Conservation (phyloP, 768 basidiomycete genomes). For the Rhodotorula paludigena region DNA sequence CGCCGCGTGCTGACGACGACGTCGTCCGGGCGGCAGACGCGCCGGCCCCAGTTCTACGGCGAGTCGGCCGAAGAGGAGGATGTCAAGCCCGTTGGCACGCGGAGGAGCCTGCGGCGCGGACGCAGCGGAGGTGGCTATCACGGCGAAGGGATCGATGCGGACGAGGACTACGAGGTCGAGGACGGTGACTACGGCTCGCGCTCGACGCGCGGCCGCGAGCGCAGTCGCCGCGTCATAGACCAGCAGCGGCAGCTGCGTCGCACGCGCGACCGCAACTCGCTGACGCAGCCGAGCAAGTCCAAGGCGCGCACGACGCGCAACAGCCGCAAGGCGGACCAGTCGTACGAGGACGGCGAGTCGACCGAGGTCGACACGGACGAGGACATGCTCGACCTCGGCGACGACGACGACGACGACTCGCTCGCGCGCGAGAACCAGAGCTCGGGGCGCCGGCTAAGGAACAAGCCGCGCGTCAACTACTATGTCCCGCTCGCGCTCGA, state of each 20-base stretch:
- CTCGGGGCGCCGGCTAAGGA: slow-evolving; percentile 12
- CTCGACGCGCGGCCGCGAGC: background rate
- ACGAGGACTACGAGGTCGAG: slow-evolving; percentile 1
- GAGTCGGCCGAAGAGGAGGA: slow-evolving; percentile 18
- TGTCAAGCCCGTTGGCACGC: background rate
- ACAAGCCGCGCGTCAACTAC: slow-evolving; percentile 39
- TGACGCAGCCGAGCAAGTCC: background rate
- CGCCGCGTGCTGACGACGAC: slow-evolving; percentile 14
- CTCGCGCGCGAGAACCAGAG: slow-evolving; percentile 7
- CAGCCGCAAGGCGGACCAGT: slow-evolving; percentile 8
- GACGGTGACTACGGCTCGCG: slow-evolving; percentile 11
- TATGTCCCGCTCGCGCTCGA: slow-evolving; percentile 24
- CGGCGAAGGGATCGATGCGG: slow-evolving; percentile 25
- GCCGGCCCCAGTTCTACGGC: slow-evolving; percentile 16
- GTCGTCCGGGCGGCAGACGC: slow-evolving; percentile 14
- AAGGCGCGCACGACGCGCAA: slow-evolving; percentile 14
- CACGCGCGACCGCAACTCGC: background rate
- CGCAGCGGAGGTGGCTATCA: slow-evolving; percentile 1
- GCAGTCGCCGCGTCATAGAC: background rate
- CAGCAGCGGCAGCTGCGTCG: background rate
- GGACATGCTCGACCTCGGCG: slow-evolving; percentile 23
- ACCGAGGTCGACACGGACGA: slow-evolving; percentile 12
- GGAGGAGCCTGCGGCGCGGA: background rate
- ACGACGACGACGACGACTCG: slow-evolving; percentile 13
- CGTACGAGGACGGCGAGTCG: slow-evolving; percentile 13